Percentiles rank a stretch among this genome's conserved stretches.
phyloP scores from a whole-genome alignment of 805 yeast genomes.

The Metschnikowia lochheadii region DNA sequence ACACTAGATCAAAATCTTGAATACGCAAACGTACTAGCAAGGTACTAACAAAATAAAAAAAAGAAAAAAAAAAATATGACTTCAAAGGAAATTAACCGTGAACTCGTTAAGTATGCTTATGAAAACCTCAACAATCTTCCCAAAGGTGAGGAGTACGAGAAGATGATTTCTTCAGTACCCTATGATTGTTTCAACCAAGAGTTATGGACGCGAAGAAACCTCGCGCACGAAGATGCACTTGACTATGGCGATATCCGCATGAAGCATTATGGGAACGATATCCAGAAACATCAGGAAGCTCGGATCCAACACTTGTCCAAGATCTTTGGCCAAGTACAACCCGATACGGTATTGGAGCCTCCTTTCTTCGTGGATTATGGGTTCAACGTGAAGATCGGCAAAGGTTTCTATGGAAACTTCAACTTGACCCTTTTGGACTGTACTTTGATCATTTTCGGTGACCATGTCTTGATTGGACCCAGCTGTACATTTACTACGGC shows the following conservation, averaged over 20 bases:
- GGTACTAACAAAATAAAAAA: too few relatives aligned
- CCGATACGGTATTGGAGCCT: slow-evolving; percentile 45
- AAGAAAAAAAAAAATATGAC: background rate
- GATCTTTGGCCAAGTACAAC: slow-evolving; percentile 48
- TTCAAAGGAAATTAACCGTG: slow-evolving; percentile 22
- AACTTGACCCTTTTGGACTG: slow-evolving; percentile 54
- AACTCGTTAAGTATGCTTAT: slow-evolving; percentile 33
- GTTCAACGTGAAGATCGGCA: slow-evolving; percentile 53
- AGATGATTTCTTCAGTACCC: slow-evolving; percentile 51
- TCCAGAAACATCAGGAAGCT: slow-evolving; percentile 29
- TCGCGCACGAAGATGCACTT: slow-evolving; percentile 32
- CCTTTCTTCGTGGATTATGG: slow-evolving; percentile 69
- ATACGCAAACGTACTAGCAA: too few relatives aligned
- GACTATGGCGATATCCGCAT: slow-evolving; percentile 33
- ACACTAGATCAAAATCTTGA: too few relatives aligned
- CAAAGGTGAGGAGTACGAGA: slow-evolving; percentile 44
- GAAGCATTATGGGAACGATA: slow-evolving; percentile 27
- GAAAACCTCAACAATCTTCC: slow-evolving; percentile 33
- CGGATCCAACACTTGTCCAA: slow-evolving; percentile 32
- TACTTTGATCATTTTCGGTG: slow-evolving; percentile 57
- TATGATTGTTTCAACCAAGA: slow-evolving; percentile 36
- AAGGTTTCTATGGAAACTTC: slow-evolving; percentile 58
- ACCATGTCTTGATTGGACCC: slow-evolving; percentile 59
- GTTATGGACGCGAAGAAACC: slow-evolving; percentile 25
- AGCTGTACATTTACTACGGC: slow-evolving; percentile 58